Conservation (phyloP, 23 red algal genomes). For the Gracilaria caudata region DNA sequence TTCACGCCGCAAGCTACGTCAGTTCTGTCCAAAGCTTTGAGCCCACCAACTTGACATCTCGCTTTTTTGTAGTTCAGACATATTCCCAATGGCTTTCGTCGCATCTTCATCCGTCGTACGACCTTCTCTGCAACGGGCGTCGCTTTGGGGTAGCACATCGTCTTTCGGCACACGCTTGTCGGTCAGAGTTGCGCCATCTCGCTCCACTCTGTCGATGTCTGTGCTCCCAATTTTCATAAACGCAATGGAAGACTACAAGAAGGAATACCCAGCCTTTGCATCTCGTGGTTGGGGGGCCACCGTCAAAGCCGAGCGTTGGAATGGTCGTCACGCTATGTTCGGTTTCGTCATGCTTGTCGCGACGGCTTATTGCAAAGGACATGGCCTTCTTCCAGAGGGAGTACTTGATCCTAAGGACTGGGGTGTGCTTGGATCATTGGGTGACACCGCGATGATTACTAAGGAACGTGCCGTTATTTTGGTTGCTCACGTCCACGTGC, state of each 20-base stretch:
- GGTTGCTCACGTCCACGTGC: constrained; percentile 87
- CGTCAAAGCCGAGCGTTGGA: constrained; percentile 90
- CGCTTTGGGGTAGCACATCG: constrained; percentile 34
- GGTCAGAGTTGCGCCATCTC: constrained; percentile 6
- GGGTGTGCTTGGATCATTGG: constrained; percentile 73
- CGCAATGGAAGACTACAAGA: constrained; percentile 92
- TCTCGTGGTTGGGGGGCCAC: constrained; percentile 88
- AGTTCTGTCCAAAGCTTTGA: background rate
- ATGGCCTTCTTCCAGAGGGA: constrained; percentile 82
- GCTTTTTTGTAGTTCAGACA: background rate
- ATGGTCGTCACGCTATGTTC: constrained; percentile 93
- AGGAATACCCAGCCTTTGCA: constrained; percentile 83
- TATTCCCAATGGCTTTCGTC: constrained; percentile 65
- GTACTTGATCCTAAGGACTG: constrained; percentile 72
- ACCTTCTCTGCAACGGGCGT: constrained; percentile 36
- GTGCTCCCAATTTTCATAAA: constrained; percentile 74
- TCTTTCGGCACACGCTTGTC: constrained; percentile 37
- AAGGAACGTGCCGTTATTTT: constrained; percentile 82
- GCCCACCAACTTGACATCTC: background rate
- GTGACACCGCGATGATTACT: constrained; percentile 64
- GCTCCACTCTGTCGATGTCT: constrained; percentile 19
- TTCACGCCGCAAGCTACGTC: too few species aligned
- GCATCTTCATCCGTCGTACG: constrained; percentile 47
- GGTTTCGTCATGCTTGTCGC: constrained; percentile 73
- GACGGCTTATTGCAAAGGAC: constrained; percentile 81